Conservation (phyloP, 2,329 filamentous ascomycete species). For the Epichloe gansuensis region DNA sequence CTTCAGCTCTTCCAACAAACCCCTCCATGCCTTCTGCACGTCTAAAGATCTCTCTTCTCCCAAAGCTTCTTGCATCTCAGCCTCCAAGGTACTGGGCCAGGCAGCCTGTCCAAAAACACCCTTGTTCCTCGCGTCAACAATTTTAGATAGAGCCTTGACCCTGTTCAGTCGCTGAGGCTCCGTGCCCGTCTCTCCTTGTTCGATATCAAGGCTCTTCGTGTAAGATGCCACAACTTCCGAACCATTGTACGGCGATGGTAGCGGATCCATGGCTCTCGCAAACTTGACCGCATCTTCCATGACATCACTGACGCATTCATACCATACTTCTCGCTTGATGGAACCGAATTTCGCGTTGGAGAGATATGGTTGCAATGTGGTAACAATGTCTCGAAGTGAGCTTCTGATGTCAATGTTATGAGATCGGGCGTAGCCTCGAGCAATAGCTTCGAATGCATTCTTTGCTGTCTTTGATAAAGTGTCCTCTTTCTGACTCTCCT, state of each 20-base stretch:
- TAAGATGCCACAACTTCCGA: slow-evolving; percentile 22
- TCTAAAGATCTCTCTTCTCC: slow-evolving; percentile 31
- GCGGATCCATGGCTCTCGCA: slow-evolving; percentile 9
- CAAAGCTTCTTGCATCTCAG: slow-evolving; percentile 22
- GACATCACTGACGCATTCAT: slow-evolving; percentile 33
- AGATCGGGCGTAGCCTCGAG: slow-evolving; percentile 34
- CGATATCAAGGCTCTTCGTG: slow-evolving; percentile 33
- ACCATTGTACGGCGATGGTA: slow-evolving; percentile 8
- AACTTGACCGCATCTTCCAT: slow-evolving; percentile 27
- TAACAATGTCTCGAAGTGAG: slow-evolving; percentile 25
- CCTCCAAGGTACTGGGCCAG: slow-evolving; percentile 17
- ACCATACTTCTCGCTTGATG: slow-evolving; percentile 40
- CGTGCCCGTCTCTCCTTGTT: slow-evolving; percentile 32
- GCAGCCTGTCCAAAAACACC: slow-evolving; percentile 27
- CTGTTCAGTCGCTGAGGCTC: slow-evolving; percentile 38
- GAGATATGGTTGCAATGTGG: slow-evolving; percentile 28
- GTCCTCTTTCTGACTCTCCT: slow-evolving; percentile 33
- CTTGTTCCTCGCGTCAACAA: slow-evolving; percentile 28
- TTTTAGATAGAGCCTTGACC: slow-evolving; percentile 31
- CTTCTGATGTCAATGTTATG: slow-evolving; percentile 24
- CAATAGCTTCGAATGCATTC: slow-evolving; percentile 37
- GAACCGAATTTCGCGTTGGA: slow-evolving; percentile 23
- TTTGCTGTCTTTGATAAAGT: slow-evolving; percentile 30
- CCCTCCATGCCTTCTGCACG: slow-evolving; percentile 30
- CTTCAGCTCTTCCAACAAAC: slow-evolving; percentile 20